Base-by-base conservation (phyloP, 2,329 filamentous ascomycete genomes). In the Diaporthe sp. region DNA sequence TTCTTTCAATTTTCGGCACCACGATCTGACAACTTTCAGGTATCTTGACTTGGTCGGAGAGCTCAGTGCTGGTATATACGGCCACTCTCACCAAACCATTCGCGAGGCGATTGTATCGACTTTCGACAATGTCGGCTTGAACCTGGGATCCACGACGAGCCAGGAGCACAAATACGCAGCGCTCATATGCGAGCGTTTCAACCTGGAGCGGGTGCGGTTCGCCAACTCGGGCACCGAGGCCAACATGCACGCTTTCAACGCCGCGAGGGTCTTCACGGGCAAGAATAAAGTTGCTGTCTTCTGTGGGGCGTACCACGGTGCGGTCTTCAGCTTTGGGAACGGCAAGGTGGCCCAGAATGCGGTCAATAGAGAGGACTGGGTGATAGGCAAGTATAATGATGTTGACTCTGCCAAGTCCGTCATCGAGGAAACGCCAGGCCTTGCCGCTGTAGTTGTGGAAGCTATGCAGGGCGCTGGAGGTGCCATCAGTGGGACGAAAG, bases 141-240 rank as follows among this genome's bases (percentile, higher is more conserved):
- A 86, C 74, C 84, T 91, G 22, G 89, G 92, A 7, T 87, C 85
- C 0, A 87, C 88, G 2, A 89, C 86, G 45, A 76, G 80, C 15
- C 84, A 88, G 66, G 91, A 93, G 80, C 82, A 84, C 12, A 77
- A 84, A 22, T 83, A 90, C 30, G 91, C 91, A 0, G 78, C 81
- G 13, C 79, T 86, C n/a, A 79, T 93, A n/a, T 88, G 86, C 73
- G 78, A 82, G 13, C 85, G 91, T 4, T 92, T 93, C 77, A 78
- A 81, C 0, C 82, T 92, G 7, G 89, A 91, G 9, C 84, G 86
- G 17, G 82, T 92, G 4, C 86, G 92, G 1, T 92, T 93, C 80
- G 87, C 89, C 55, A 93, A 93, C 80, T 92, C 90, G 0, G 92
- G 92, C 2, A 93, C 92, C 0, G 92, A 93, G 80, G 90, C 91